Base-by-base conservation (phyloP, 208 protist genomes). In the Trypanosoma melophagium region DNA sequence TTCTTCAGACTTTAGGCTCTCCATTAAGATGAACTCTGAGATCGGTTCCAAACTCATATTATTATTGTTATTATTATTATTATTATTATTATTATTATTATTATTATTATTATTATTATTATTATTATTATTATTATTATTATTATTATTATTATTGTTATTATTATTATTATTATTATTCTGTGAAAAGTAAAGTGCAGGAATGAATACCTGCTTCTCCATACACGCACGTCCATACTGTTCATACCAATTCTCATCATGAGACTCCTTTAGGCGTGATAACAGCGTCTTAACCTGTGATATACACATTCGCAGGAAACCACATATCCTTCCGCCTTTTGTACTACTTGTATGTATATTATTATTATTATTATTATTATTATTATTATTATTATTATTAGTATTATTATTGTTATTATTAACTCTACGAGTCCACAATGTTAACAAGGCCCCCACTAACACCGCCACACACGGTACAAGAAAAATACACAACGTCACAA, bases 401-500 rank as follows among this genome's bases (percentile, higher is more conserved):
- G 1, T 60, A 7, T 12, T 14, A 4, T 60, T n/a, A n/a, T 8
- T 8, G 13, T 54, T 19, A n/a, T 13, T 8, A 17, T 56, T 13
- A 42, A 71, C 54, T 35, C 28, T 1, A 7, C 28, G 1, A 7
- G 3, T 35, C 28, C 28, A 35, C 5, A 35, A 35, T 25, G 53
- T 64, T 21, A 74, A 38, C 2, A 62, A 4, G 2, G 13, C 41
- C 9, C 68, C 68, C 0, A 54, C 24, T 42, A 60, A 10, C 1
- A 74, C 44, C 2, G 68, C 51, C 16, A 25, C 42, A 49, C 16
- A 67, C 0, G 68, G 68, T 35, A 74, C 60, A 4, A 66, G 4
- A 44, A 74, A 54, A 24, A 74, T 12, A 55, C 52, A 74, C 1
- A 53, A 53, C 10, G 68, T 67, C 9, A 74, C 52, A 49, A 74